phyloP scores from a whole-genome alignment of 495 filamentous ascomycete species.

The Aspergillus kassunensis region DNA sequence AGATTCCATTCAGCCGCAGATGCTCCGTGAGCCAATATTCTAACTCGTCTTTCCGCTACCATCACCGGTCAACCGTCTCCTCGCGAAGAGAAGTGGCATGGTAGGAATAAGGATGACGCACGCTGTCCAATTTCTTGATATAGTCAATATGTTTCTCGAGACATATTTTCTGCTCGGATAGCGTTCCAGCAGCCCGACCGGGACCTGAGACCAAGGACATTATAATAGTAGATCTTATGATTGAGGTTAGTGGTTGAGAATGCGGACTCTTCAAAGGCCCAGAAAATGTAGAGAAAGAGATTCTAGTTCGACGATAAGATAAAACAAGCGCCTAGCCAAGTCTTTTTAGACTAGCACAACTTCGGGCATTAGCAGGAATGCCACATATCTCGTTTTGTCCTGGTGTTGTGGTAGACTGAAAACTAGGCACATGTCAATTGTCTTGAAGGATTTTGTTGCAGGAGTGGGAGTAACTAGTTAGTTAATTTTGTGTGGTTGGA shows the following conservation, averaged over 20 bases:
- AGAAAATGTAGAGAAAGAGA: background rate
- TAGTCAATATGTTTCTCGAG: conserved; percentile 83
- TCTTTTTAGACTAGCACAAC: conserved; percentile 7
- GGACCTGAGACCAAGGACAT: conserved; percentile 65
- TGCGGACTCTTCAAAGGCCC: background rate
- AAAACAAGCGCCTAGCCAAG: conserved; percentile 3
- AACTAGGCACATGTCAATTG: background rate
- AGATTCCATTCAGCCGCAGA: conserved; percentile 87
- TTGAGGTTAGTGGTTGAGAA: conserved; percentile 4
- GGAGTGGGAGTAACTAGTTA: too few relatives aligned
- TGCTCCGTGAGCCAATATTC: conserved; percentile 98
- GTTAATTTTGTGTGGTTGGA: background rate
- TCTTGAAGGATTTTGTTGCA: background rate
- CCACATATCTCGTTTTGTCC: background rate
- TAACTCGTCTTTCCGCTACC: conserved; percentile 80
- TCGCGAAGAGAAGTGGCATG: conserved; percentile 20
- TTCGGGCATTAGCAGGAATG: background rate
- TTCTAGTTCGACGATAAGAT: background rate
- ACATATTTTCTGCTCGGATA: conserved; percentile 54
- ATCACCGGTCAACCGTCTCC: conserved; percentile 34
- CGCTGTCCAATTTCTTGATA: conserved; percentile 87
- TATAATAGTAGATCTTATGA: background rate
- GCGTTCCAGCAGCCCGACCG: conserved; percentile 47
- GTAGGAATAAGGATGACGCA: conserved; percentile 39
- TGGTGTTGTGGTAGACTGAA: background rate